Percentiles rank a stretch among this genome's conserved stretches.
These are phyloP conservation scores for Candida glucosophila DNA, from an alignment of 1,139 yeast genomes.

Conservation along the genomic window DNA sequence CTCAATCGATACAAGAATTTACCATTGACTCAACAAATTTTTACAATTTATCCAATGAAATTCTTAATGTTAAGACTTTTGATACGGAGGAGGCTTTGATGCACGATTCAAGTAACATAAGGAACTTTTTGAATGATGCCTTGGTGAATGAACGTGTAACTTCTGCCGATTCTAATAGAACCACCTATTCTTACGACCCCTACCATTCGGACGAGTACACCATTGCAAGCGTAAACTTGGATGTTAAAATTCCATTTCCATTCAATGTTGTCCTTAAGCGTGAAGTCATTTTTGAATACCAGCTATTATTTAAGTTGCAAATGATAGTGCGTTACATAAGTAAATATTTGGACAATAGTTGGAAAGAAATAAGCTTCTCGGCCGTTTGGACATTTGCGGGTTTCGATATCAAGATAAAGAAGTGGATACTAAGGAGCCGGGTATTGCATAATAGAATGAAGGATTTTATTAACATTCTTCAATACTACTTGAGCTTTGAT, in stretches of 20 bases:
- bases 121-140: slow-evolving; percentile 29
- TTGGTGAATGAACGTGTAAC: slow-evolving; percentile 16
- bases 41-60: slow-evolving; percentile 54
- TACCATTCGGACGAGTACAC: slow-evolving; percentile 37
- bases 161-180: slow-evolving; percentile 9
- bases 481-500: slow-evolving; percentile 49
- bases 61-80: slow-evolving; percentile 55
- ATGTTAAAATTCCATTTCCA: slow-evolving; percentile 77
- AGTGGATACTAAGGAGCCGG: slow-evolving; percentile 53
- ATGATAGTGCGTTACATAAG: slow-evolving; percentile 56
- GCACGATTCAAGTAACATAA: slow-evolving; percentile 25
- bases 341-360: slow-evolving; percentile 51
- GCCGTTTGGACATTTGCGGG: slow-evolving; percentile 54
- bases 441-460: slow-evolving; percentile 56
- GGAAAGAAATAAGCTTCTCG: slow-evolving; percentile 67
- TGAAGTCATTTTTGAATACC: slow-evolving; percentile 70
- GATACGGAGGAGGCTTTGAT: slow-evolving; percentile 49
- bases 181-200: slow-evolving; percentile 21
- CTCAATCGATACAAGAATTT: slow-evolving; percentile 17
- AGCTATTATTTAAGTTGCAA: slow-evolving; percentile 67
- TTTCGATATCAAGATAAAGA: slow-evolving; percentile 31
- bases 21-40: slow-evolving; percentile 30
- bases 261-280: slow-evolving; percentile 65
- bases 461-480: slow-evolving; percentile 48
- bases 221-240: slow-evolving; percentile 46